Conservation (phyloP, 768 basidiomycete genomes). For the Lactifluus hygrophoroides region DNA sequence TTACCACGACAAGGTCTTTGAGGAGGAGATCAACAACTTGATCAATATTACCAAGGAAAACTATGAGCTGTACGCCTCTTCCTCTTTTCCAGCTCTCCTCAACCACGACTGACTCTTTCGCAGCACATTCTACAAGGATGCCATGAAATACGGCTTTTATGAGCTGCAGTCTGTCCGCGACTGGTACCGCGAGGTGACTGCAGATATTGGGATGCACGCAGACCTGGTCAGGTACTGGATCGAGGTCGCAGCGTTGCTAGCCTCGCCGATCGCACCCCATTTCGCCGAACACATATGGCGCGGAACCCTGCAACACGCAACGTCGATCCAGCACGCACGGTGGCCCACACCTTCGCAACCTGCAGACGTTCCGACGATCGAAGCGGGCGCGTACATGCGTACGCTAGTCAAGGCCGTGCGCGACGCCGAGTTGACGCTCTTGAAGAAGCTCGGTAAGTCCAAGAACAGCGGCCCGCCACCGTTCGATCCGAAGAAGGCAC, state of each 20-base stretch:
- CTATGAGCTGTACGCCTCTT: slow-evolving; percentile 63
- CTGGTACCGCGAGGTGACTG: slow-evolving; percentile 92
- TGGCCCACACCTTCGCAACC: slow-evolving; percentile 66
- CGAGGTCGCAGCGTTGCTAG: slow-evolving; percentile 65
- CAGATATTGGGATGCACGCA: slow-evolving; percentile 83
- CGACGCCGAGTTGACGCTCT: slow-evolving; percentile 69
- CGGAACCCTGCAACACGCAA: slow-evolving; percentile 57
- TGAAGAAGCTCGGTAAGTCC: slow-evolving; percentile 74
- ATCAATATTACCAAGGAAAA: slow-evolving; percentile 74
- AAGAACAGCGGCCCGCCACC: slow-evolving; percentile 42
- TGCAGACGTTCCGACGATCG: slow-evolving; percentile 58
- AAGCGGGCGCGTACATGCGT: slow-evolving; percentile 80
- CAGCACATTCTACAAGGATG: slow-evolving; percentile 93
- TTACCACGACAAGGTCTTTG: slow-evolving; percentile 86
- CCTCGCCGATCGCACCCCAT: slow-evolving; percentile 87
- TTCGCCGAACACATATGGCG: slow-evolving; percentile 89
- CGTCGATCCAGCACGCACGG: slow-evolving; percentile 71
- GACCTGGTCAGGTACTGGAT: slow-evolving; percentile 87
- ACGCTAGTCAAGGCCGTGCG: slow-evolving; percentile 85
- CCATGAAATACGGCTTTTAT: slow-evolving; percentile 92
- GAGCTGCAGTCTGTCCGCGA: slow-evolving; percentile 88
- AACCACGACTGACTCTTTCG: background rate
- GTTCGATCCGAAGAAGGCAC: slow-evolving; percentile 82
- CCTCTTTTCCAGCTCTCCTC: background rate
- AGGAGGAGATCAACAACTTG: slow-evolving; percentile 82